phyloP scores from a whole-genome alignment of 192 early-diverging fungal genomes.

The Gigaspora rosea region DNA sequence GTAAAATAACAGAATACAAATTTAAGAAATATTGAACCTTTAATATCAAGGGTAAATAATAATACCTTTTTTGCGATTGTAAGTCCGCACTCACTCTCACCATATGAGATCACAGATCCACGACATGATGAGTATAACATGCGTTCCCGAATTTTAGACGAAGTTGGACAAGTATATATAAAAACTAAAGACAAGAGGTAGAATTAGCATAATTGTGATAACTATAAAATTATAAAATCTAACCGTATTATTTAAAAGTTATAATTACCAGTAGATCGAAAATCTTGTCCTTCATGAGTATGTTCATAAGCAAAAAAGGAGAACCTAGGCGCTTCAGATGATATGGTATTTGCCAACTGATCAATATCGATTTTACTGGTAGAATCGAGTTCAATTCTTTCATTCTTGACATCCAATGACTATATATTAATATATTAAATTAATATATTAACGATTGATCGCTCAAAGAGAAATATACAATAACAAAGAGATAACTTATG shows the following conservation, averaged over 20 bases:
- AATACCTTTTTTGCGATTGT: conserved; percentile 61
- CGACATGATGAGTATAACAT: conserved; percentile 89
- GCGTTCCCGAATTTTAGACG: conserved; percentile 80
- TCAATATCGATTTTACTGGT: conserved; percentile 47
- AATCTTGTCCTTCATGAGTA: conserved; percentile 43
- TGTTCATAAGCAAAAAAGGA: conserved; percentile 62
- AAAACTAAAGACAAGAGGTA: conserved; percentile 60
- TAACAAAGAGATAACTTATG: background rate
- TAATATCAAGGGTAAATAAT: background rate
- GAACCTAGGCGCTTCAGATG: conserved; percentile 70
- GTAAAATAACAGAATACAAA: background rate
- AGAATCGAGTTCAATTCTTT: conserved; percentile 55
- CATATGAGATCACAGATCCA: conserved; percentile 56
- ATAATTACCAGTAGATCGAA: conserved; percentile 50
- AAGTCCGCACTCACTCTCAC: conserved; percentile 57
- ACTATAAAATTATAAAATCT: background rate
- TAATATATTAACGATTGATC: too few relatives aligned
- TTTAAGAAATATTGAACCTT: background rate
- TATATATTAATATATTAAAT: conserved; percentile 23
- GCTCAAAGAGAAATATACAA: too few relatives aligned
- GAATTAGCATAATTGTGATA: background rate
- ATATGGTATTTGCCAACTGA: conserved; percentile 54
- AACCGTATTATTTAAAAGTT: conserved; percentile 29
- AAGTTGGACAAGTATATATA: conserved; percentile 81
- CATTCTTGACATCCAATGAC: conserved; percentile 51